Evolutionary conservation across 225 moss, liverwort and hornwort species (phyloP), one percentile per base, ranked within the genome.

Genomic region (Anthoceros angustus): DNA sequence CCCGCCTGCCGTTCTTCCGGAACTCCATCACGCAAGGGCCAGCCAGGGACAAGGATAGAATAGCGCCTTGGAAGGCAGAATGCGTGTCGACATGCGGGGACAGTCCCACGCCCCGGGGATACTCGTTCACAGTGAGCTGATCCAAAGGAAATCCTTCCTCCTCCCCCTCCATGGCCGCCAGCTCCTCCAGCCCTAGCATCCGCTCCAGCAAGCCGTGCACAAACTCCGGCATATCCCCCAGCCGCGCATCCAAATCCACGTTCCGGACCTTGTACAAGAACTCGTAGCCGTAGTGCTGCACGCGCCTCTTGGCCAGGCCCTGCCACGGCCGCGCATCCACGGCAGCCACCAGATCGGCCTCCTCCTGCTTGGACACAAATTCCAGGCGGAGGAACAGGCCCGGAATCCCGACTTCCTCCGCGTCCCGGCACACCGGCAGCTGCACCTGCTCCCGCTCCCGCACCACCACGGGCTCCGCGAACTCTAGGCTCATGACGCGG

Each of bases 211-310:
- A 71, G 68, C 82, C 69, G 69, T 75, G 76, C 55, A 87, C 73
- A 75, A 77, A 77, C 16, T 68, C 69, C 45, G 98, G 98, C 64
- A 98, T 71, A 38, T 83, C 80, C 79, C 92, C 98, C 42, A 98
- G 76, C 70, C 77, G 89, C 76, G 83, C 81, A 63, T 77, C 77
- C 63, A 78, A 74, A 73, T 98, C 87, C 64, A 98, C 92, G 70
- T 98, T 98, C 74, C 98, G 73, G 75, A 98, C 88, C 91, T 89
- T 98, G 72, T 98, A 98, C 80, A 89, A 79, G 84, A 98, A 98
- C 83, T 98, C 89, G 81, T 92, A 98, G 78, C 98, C 98, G 65
- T 83, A 89, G 73, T 92, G 98, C 72, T 98, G 98, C 76, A 98
- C 98, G 77, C 98, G 87, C 83, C 98, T 83, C 69, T 82, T 98